These are phyloP conservation scores for Rhodamnia rubescens DNA, from an alignment of 345 rosid species.

Conservation along the genomic window DNA sequence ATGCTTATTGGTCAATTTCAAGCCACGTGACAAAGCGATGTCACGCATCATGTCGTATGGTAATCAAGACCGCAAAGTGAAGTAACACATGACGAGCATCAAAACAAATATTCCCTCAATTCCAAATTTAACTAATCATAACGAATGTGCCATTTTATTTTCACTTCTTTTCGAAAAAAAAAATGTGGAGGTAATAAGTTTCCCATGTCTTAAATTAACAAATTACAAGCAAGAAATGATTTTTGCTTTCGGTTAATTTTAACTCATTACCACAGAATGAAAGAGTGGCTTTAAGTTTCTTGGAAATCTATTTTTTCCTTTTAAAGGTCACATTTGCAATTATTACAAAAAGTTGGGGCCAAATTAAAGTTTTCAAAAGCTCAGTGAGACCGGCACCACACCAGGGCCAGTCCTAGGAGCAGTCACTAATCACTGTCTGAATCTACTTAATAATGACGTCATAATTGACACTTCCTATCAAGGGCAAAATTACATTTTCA, in stretches of 20 bases:
- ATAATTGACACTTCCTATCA: background rate
- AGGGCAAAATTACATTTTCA: background rate
- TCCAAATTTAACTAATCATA: background rate
- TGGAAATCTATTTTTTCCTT: background rate
- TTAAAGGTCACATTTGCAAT: background rate
- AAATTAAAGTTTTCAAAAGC: background rate
- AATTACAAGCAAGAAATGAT: background rate
- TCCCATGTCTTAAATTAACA: background rate
- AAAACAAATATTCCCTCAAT: accelerated
- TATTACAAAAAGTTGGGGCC: accelerated
- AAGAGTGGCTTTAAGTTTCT: background rate
- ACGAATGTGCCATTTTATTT: accelerated
- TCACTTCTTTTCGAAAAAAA: background rate
- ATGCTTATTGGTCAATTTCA: background rate
- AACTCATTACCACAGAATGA: background rate
- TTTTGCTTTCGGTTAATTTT: background rate
- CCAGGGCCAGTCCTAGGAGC: too few species aligned
- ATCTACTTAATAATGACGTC: background rate
- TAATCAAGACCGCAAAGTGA: background rate
- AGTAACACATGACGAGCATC: accelerated
- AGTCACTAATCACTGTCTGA: background rate
- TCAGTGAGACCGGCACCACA: background rate
- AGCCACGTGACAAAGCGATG: background rate
- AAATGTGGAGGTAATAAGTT: background rate
- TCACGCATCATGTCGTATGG: background rate